These are phyloP conservation scores for Lathyrus oleraceus DNA, from an alignment of 306 rosid species.

Conservation along the genomic window DNA sequence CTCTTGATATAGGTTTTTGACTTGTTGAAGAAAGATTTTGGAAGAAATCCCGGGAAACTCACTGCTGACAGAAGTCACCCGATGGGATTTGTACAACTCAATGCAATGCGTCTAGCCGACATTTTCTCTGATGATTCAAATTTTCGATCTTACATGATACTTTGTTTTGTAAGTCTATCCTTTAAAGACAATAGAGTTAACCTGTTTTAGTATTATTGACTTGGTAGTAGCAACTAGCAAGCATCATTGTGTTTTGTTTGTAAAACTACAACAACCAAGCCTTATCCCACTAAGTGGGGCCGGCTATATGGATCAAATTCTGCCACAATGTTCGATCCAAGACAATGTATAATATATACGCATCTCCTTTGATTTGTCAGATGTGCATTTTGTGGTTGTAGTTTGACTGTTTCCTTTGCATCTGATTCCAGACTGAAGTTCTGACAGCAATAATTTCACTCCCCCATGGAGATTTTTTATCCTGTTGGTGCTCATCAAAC, in stretches of 20 bases:
- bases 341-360: conserved; percentile 10
- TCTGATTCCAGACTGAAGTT: conserved; percentile 81
- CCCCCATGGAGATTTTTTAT: conserved; percentile 78
- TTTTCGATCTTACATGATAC: conserved; percentile 78
- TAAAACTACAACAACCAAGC: neutral
- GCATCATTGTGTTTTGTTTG: conserved; percentile 14
- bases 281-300: too few relatives aligned
- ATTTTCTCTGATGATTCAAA: conserved; percentile 94
- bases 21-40: conserved; percentile 70
- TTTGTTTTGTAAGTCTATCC: conserved; percentile 64
- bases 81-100: conserved; percentile 86
- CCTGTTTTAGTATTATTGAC: conserved; percentile 24
- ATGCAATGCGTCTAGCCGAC: conserved; percentile 96
- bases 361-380: conserved; percentile 33
- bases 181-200: conserved; percentile 19
- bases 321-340: too few relatives aligned
- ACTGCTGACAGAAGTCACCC: conserved; percentile 58
- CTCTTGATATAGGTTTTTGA: conserved; percentile 65
- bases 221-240: neutral
- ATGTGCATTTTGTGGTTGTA: conserved; percentile 29
- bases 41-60: conserved; percentile 52
- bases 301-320: too few relatives aligned
- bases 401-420: conserved; percentile 44
- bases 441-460: conserved; percentile 85
- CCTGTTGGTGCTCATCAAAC: conserved; percentile 93